Percentiles rank a stretch among this genome's conserved stretches.
These are phyloP conservation scores for Prunus padus DNA, from an alignment of 306 rosid species.

Conservation along the genomic window DNA sequence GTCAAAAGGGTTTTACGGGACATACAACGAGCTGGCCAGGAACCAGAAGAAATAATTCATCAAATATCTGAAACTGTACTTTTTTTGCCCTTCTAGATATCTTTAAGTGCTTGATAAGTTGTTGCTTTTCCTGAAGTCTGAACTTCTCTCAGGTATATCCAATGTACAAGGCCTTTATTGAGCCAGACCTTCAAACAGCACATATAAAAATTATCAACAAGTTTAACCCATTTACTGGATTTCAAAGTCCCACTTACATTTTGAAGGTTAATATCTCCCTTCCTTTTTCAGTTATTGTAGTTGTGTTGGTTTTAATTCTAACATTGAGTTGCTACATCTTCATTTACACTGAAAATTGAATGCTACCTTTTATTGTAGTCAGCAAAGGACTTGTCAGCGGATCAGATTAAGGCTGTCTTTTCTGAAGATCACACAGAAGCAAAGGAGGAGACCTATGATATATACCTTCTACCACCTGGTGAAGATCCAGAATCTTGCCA, in stretches of 20 bases:
- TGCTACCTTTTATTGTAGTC: conserved; percentile 58
- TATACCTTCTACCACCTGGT: conserved; percentile 96
- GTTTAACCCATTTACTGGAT: conserved; percentile 95
- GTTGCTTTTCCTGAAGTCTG: conserved; percentile 26
- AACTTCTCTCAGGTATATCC: conserved; percentile 74
- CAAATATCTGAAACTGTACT: conserved; percentile 97
- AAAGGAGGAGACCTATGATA: conserved; percentile 87
- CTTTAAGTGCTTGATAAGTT: conserved; percentile 16
- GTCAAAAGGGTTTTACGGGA: conserved; percentile 96
- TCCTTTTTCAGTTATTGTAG: conserved; percentile 11
- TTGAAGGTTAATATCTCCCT: conserved; percentile 58
- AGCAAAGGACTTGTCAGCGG: conserved; percentile 59
- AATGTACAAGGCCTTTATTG: conserved; percentile 98
- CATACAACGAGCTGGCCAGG: conserved; percentile 96
- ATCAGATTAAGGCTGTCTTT: conserved; percentile 67
- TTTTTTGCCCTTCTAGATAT: conserved; percentile 24
- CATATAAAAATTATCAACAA: conserved; percentile 89
- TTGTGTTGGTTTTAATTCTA: conserved; percentile 16
- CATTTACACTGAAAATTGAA: conserved; percentile 18
- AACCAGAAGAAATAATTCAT: conserved; percentile 97
- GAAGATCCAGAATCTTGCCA: conserved; percentile 99
- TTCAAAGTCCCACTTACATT: conserved; percentile 93
- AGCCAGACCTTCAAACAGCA: conserved; percentile 97
- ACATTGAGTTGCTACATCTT: conserved; percentile 14
- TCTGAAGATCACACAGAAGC: conserved; percentile 74